These are phyloP conservation scores for Alloteropsis angusta DNA, from an alignment of 202 grass and related monocot genomes.

Conservation along the genomic window DNA sequence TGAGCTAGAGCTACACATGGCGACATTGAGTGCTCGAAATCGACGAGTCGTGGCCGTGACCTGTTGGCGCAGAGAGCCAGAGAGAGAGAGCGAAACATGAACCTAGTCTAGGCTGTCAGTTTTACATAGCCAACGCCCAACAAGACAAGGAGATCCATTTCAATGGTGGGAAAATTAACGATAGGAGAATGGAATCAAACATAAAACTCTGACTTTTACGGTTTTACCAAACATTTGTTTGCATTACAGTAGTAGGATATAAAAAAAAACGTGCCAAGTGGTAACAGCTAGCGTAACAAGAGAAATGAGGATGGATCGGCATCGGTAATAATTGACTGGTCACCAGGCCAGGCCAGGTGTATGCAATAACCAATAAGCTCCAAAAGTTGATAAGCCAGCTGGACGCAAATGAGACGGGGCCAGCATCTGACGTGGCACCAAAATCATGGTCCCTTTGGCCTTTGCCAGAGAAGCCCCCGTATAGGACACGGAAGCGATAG, in stretches of 20 bases:
- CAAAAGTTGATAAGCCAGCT: slow-evolving; percentile 10
- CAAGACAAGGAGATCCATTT: too few species aligned
- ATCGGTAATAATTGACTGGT: not conserved
- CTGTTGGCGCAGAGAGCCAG: not conserved
- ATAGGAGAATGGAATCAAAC: too few species aligned
- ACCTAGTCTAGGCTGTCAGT: not conserved
- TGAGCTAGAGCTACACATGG: too few species aligned
- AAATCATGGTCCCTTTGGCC: not conserved
- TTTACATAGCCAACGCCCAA: not conserved
- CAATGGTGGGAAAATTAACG: too few species aligned
- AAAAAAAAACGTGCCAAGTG: not conserved
- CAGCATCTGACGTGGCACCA: slow-evolving; percentile 14
- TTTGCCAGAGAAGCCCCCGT: not conserved
- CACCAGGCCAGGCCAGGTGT: not conserved
- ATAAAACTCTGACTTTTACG: too few species aligned
- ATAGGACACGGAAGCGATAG: not conserved
- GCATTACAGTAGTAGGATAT: not conserved
- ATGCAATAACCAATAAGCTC: not conserved
- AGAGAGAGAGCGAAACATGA: not conserved
- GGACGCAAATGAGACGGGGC: not conserved
- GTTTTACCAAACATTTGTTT: too few species aligned
- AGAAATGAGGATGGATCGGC: not conserved
- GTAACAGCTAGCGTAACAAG: not conserved
- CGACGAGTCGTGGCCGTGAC: not conserved
- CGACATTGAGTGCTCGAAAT: not conserved